A percentile compares a stretch with the other conserved stretches of the same genome.
Conservation (phyloP, 2,329 filamentous ascomycete species). For the Kalmusia sp. region DNA sequence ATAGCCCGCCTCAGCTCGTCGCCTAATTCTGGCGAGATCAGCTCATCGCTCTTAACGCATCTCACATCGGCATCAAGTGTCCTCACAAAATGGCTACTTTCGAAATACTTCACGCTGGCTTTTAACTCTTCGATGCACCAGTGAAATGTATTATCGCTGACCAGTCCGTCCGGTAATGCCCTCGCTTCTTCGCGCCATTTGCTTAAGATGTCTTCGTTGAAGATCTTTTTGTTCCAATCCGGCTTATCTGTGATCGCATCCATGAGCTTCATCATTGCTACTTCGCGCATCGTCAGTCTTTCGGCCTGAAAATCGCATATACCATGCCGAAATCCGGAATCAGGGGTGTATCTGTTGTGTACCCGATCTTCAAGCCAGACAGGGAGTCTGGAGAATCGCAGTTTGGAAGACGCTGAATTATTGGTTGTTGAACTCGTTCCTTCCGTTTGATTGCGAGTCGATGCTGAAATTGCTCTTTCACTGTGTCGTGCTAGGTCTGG, state of each 20-base stretch:
- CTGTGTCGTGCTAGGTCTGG: too few relatives aligned
- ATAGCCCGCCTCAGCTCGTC: conserved; percentile 53
- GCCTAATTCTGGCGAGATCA: conserved; percentile 47
- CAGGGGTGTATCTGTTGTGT: too few relatives aligned
- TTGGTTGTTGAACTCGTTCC: too few relatives aligned
- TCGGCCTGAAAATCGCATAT: neutral
- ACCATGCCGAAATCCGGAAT: conserved; percentile 4
- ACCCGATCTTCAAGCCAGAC: too few relatives aligned
- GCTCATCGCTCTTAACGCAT: conserved; percentile 59
- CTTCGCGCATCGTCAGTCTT: conserved; percentile 41
- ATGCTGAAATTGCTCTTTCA: too few relatives aligned
- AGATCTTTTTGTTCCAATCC: conserved; percentile 48
- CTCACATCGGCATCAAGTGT: conserved; percentile 8
- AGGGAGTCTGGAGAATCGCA: too few relatives aligned
- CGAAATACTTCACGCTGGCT: conserved; percentile 57
- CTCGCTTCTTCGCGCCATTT: conserved; percentile 23
- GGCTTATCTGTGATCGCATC: conserved; percentile 48
- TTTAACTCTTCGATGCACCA: conserved; percentile 52
- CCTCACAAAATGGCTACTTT: conserved; percentile 23
- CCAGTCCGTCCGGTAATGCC: neutral
- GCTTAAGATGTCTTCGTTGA: conserved; percentile 31
- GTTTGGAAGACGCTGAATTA: too few relatives aligned
- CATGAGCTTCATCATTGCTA: conserved; percentile 45
- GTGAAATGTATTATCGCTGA: neutral
- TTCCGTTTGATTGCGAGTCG: too few relatives aligned